These are phyloP conservation scores for Boehmeria nivea DNA, from an alignment of 306 rosid species.

Conservation along the genomic window DNA sequence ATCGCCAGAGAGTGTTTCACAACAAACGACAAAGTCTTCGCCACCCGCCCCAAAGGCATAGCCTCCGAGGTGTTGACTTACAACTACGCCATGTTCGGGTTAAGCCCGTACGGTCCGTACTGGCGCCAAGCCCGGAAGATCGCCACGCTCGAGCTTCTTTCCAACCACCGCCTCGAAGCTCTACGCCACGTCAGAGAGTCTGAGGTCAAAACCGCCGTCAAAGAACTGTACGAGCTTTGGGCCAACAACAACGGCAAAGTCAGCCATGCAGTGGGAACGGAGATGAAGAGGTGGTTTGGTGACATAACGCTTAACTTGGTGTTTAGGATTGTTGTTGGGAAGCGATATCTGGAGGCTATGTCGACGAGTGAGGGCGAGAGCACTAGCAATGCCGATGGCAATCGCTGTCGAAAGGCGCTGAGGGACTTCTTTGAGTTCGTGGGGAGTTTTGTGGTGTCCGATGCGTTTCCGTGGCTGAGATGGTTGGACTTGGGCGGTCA, in stretches of 20 bases:
- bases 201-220: constrained; percentile 12
- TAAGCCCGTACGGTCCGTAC: constrained; percentile 17
- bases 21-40: constrained; percentile 20
- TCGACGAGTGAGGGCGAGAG: neutral
- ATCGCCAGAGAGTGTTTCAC: constrained; percentile 23
- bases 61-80: constrained; percentile 11
- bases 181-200: constrained; percentile 1
- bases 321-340: constrained; percentile 21
- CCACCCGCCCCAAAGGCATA: constrained; percentile 14
- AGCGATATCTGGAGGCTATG: neutral
- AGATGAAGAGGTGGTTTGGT: constrained; percentile 25
- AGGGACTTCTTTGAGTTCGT: constrained; percentile 7
- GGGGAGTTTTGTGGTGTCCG: constrained; percentile 8
- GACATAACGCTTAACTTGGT: constrained; percentile 11
- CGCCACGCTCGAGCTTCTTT: constrained; percentile 15
- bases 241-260: neutral
- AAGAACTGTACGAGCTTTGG: constrained; percentile 6
- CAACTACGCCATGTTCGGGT: constrained; percentile 24
- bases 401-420: constrained; percentile 1
- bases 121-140: constrained; percentile 32
- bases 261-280: neutral
- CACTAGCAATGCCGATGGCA: neutral
- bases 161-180: constrained; percentile 11
- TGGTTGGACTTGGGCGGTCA: constrained; percentile 33
- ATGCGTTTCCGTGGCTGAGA: constrained; percentile 18